A percentile compares a stretch with the other conserved stretches of the same genome.
phyloP scores from a whole-genome alignment of 768 basidiomycete species.

The Suillus clintonianus region DNA sequence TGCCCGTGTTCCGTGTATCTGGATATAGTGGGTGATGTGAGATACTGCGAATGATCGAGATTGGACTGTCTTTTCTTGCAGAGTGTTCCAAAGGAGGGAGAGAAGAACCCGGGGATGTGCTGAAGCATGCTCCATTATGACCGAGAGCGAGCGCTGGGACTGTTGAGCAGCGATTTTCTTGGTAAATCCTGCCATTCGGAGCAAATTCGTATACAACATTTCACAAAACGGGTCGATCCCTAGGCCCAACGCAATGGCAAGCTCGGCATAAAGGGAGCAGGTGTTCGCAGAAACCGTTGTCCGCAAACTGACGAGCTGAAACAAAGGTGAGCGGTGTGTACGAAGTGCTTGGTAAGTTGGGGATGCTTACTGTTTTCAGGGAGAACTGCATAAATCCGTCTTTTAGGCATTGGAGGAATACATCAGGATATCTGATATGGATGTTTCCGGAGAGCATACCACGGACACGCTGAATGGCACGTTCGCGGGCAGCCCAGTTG shows the following conservation, averaged over 20 bases:
- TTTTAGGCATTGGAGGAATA: slow-evolving; percentile 75
- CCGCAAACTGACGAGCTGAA: slow-evolving; percentile 81
- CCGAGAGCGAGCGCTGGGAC: slow-evolving; percentile 71
- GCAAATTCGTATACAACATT: slow-evolving; percentile 66
- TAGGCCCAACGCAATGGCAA: slow-evolving; percentile 64
- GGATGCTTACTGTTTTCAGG: slow-evolving; percentile 71
- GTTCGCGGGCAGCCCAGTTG: slow-evolving; percentile 88
- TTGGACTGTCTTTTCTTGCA: slow-evolving; percentile 83
- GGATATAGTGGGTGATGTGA: slow-evolving; percentile 78
- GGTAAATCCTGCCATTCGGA: slow-evolving; percentile 87
- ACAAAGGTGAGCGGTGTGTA: background rate
- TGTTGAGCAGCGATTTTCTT: slow-evolving; percentile 91
- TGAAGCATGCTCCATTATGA: slow-evolving; percentile 71
- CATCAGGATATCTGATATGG: slow-evolving; percentile 68
- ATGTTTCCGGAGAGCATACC: slow-evolving; percentile 91
- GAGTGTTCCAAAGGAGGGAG: slow-evolving; percentile 62
- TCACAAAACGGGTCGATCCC: slow-evolving; percentile 83
- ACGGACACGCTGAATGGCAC: slow-evolving; percentile 72
- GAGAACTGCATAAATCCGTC: slow-evolving; percentile 80
- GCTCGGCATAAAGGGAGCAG: slow-evolving; percentile 73
- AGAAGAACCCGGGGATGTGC: slow-evolving; percentile 70
- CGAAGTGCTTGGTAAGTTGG: background rate
- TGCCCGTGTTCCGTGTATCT: slow-evolving; percentile 66
- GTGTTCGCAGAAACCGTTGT: slow-evolving; percentile 87
- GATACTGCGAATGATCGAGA: slow-evolving; percentile 63